Percentiles rank a stretch among this genome's conserved stretches.
phyloP scores from a whole-genome alignment of 2,329 filamentous ascomycete genomes.

The Hypoxylon sp. region DNA sequence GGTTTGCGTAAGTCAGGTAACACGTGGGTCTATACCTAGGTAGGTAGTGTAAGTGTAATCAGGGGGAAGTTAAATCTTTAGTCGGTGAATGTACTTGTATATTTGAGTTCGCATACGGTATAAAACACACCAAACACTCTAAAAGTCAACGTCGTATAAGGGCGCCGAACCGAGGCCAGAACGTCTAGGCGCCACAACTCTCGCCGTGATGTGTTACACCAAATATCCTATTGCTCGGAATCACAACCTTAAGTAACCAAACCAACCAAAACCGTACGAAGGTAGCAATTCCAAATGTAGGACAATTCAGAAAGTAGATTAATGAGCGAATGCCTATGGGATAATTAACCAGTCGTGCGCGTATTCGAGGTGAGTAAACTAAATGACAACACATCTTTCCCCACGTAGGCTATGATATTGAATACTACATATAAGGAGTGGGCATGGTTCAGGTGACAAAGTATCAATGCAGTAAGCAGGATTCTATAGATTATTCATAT shows the following conservation, averaged over 20 bases:
- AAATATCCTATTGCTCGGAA: constrained; percentile 27
- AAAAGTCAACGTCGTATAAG: constrained; percentile 26
- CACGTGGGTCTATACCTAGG: neutral
- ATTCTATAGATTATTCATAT: constrained; percentile 20
- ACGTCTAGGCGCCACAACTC: constrained; percentile 29
- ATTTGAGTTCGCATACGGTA: constrained; percentile 18
- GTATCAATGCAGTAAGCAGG: constrained; percentile 31
- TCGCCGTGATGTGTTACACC: constrained; percentile 32
- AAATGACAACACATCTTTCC: constrained; percentile 37
- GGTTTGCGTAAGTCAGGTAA: neutral
- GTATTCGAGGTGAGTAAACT: constrained; percentile 14
- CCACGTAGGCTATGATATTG: constrained; percentile 29
- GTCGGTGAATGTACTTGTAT: constrained; percentile 19
- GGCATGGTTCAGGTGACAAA: constrained; percentile 9
- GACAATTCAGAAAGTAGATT: constrained; percentile 1
- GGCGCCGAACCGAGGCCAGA: constrained; percentile 34
- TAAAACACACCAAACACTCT: constrained; percentile 21
- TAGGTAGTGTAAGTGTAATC: neutral
- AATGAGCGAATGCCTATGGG: constrained; percentile 8
- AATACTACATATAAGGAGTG: constrained; percentile 12
- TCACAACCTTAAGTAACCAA: constrained; percentile 23
- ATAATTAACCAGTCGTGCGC: neutral
- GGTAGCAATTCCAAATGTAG: constrained; percentile 17
- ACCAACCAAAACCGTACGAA: constrained; percentile 8
- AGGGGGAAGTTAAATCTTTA: constrained; percentile 12